A percentile compares a stretch with the other conserved stretches of the same genome.
Evolutionary conservation across 768 basidiomycete genomes (phyloP).

Genomic region (Cubamyces lactineus): DNA sequence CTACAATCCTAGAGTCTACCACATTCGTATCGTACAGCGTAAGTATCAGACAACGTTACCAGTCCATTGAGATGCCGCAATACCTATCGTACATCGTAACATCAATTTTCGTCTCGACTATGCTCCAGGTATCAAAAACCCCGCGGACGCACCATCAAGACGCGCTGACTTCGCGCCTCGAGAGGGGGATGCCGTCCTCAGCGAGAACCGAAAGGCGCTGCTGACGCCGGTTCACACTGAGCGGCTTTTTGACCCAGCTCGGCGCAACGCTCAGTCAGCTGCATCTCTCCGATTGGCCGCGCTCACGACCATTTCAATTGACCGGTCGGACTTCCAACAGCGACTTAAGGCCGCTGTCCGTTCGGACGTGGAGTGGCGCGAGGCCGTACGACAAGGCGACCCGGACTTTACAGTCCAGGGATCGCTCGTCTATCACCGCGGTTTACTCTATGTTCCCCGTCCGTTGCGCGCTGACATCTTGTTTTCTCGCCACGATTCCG

Average conservation of each 20-base stretch:
- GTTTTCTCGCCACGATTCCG: conserved; percentile 40
- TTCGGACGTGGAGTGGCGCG: conserved; percentile 12
- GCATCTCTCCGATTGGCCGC: background rate
- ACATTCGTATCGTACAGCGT: too few species aligned
- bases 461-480: conserved; percentile 36
- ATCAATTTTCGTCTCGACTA: conserved; percentile 40
- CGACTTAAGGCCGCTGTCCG: conserved; percentile 8
- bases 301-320: conserved; percentile 2
- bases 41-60: too few species aligned
- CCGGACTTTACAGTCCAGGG: conserved; percentile 17
- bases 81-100: too few species aligned
- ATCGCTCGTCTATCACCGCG: conserved; percentile 33
- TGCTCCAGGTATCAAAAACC: conserved; percentile 33
- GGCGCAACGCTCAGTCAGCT: background rate
- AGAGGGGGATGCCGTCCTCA: conserved; percentile 24
- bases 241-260: background rate
- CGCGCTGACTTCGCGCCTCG: conserved; percentile 26
- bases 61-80: too few species aligned
- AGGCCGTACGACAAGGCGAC: conserved; percentile 19
- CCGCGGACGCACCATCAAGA: conserved; percentile 28
- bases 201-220: conserved; percentile 4
- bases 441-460: conserved; percentile 37
- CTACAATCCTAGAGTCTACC: too few species aligned
- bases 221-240: conserved; percentile 14
- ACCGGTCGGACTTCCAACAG: background rate